Evolutionary conservation across 805 yeast species (phyloP).

Genomic region (Brettanomyces custersianus): DNA sequence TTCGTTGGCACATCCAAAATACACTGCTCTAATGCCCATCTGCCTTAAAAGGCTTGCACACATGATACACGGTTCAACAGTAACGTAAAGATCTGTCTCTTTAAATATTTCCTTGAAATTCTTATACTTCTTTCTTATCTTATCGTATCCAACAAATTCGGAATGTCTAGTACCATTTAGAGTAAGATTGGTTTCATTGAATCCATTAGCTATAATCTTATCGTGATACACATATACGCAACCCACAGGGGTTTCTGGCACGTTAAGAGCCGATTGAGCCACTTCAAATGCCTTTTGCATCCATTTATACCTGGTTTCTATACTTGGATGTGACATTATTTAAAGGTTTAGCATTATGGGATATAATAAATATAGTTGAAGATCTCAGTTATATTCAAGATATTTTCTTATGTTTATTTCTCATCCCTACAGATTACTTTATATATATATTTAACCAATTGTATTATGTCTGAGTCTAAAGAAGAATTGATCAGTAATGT

Average conservation of each 20-base stretch:
- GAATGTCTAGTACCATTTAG: conserved; percentile 89
- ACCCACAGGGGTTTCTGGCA: conserved; percentile 81
- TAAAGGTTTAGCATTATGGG: background rate
- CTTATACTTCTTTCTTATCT: conserved; percentile 29
- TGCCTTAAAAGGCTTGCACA: conserved; percentile 90
- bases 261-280: conserved; percentile 55
- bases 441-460: too few species aligned
- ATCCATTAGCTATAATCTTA: conserved; percentile 61
- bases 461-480: too few species aligned
- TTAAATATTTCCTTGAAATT: conserved; percentile 30
- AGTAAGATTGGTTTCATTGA: conserved; percentile 79
- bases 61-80: conserved; percentile 98
- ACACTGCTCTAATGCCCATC: conserved; percentile 60
- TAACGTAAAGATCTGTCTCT: conserved; percentile 70
- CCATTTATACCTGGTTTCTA: conserved; percentile 14
- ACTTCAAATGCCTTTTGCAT: conserved; percentile 46
- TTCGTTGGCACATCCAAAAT: conserved; percentile 91
- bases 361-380: too few species aligned
- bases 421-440: too few species aligned
- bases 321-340: background rate
- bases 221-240: conserved; percentile 53
- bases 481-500: too few species aligned
- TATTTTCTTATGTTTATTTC: too few species aligned
- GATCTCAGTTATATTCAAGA: background rate
- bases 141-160: conserved; percentile 73